Evolutionary conservation across 2,329 filamentous ascomycete species (phyloP).

Genomic region (Beauveria australis): DNA sequence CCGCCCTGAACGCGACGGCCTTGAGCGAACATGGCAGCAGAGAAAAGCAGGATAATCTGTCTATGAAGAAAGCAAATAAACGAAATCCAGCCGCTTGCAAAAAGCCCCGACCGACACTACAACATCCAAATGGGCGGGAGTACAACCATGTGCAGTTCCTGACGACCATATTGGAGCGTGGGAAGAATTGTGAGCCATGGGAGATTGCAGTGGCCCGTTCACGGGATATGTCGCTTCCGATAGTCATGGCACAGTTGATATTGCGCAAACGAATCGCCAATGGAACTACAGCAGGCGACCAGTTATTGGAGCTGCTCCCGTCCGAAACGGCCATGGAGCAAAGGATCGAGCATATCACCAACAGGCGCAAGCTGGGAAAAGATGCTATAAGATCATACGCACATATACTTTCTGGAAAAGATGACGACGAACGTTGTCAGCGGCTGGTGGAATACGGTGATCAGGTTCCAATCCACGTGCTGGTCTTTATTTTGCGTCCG

Average conservation of each 20-base stretch:
- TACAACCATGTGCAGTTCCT: neutral
- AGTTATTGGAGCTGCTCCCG: slow-evolving; percentile 20
- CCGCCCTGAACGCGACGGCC: neutral
- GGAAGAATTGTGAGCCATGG: neutral
- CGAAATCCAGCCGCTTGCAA: too few relatives aligned
- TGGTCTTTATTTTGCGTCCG: slow-evolving; percentile 23
- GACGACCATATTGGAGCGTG: slow-evolving; percentile 1
- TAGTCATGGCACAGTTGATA: neutral
- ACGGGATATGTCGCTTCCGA: neutral
- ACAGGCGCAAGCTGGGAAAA: slow-evolving; percentile 16
- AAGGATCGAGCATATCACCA: slow-evolving; percentile 14
- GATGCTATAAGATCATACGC: slow-evolving; percentile 20
- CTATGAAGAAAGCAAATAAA: neutral
- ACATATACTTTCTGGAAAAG: slow-evolving; percentile 21
- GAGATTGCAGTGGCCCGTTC: neutral
- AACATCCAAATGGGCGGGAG: neutral
- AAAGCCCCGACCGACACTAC: neutral
- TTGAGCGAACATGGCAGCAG: neutral
- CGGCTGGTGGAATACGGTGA: slow-evolving; percentile 20
- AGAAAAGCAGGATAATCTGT: neutral
- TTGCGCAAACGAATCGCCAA: neutral
- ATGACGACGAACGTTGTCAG: slow-evolving; percentile 24
- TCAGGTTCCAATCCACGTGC: slow-evolving; percentile 19
- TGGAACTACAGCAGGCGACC: neutral
- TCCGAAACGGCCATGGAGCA: slow-evolving; percentile 17